Conservation (phyloP, 305 asterid genomes). For the Rubia tinctorum region DNA sequence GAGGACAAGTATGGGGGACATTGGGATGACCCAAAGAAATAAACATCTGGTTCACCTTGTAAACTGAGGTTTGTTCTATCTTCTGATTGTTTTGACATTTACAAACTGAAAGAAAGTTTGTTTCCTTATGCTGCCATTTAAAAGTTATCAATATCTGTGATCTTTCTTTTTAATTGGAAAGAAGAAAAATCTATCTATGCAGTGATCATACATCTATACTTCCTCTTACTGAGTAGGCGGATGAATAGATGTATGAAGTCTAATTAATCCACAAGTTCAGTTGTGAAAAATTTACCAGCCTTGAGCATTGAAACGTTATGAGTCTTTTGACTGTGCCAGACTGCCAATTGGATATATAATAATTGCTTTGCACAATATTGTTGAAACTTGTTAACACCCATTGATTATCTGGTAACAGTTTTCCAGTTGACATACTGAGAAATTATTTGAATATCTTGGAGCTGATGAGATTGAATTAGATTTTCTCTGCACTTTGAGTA, state of each 20-base stretch:
- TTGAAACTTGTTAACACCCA: not conserved
- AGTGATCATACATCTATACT: not conserved
- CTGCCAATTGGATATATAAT: not conserved
- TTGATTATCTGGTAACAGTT: not conserved
- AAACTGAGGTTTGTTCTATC: constrained; percentile 14
- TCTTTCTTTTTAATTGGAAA: not conserved
- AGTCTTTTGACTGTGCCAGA: not conserved
- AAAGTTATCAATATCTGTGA: not conserved
- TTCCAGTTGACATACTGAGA: not conserved
- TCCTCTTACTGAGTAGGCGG: not conserved
- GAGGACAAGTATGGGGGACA: constrained; percentile 23
- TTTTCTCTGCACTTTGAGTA: not conserved
- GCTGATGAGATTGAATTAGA: not conserved
- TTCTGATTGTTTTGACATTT: not conserved
- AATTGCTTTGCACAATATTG: not conserved
- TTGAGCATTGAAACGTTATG: not conserved
- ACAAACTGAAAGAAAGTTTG: not conserved
- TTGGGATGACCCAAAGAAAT: constrained; percentile 16
- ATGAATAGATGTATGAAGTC: not conserved
- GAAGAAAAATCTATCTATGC: not conserved
- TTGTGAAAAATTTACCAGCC: not conserved
- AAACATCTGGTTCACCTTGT: constrained; percentile 4
- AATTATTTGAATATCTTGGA: not conserved
- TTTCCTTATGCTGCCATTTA: not conserved
- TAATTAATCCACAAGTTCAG: not conserved